Evolutionary conservation across 2,329 filamentous ascomycete species (phyloP).

Genomic region (Calonectria multiphialidica): DNA sequence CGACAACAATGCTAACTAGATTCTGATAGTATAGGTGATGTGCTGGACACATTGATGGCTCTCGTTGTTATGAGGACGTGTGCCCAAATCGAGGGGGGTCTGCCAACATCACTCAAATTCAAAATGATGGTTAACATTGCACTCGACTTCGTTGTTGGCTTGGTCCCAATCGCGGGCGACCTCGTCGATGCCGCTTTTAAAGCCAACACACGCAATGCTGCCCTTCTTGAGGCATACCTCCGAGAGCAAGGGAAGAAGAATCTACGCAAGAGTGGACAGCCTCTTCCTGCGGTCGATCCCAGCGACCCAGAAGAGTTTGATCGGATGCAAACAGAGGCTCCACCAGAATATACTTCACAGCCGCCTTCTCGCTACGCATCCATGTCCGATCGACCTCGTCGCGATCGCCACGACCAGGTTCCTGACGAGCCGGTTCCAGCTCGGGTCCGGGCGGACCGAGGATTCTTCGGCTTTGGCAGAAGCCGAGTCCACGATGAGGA

Average conservation of each 20-base stretch:
- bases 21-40: constrained; percentile 75
- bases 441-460: constrained; percentile 42
- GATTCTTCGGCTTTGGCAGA: constrained; percentile 46
- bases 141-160: constrained; percentile 79
- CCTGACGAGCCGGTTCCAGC: constrained; percentile 45
- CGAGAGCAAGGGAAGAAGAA: constrained; percentile 75
- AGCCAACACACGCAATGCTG: constrained; percentile 82
- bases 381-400: constrained; percentile 38
- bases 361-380: constrained; percentile 40
- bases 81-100: constrained; percentile 79
- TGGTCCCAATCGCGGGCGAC: constrained; percentile 84
- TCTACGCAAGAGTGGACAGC: constrained; percentile 59
- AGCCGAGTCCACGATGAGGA: constrained; percentile 47
- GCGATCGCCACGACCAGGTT: constrained; percentile 26
- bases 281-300: constrained; percentile 62
- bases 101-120: constrained; percentile 70
- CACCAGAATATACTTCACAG: constrained; percentile 42
- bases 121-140: constrained; percentile 86
- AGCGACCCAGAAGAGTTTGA: constrained; percentile 67
- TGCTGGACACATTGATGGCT: constrained; percentile 79
- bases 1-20: constrained; percentile 31
- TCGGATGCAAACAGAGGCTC: constrained; percentile 47
- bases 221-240: constrained; percentile 76
- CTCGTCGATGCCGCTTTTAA: constrained; percentile 79
- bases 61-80: constrained; percentile 81